Evolutionary conservation across 176 grass and related monocot genomes (phyloP).

Genomic region (Alloteropsis semialata): DNA sequence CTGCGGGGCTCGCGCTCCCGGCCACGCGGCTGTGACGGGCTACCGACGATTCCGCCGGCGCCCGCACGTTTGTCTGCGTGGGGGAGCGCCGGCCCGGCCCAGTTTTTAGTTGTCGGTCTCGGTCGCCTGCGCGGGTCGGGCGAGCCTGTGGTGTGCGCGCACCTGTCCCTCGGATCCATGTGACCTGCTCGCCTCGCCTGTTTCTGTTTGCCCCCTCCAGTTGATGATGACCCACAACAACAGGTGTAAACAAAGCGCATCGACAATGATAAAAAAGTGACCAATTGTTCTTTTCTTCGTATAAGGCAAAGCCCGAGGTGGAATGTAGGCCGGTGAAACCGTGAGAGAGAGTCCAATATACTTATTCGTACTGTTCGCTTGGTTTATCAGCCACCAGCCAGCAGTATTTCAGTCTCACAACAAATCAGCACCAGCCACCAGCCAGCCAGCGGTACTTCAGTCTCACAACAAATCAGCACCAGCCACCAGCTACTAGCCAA

Average conservation of each 20-base stretch:
- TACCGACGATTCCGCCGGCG: slow-evolving; percentile 19
- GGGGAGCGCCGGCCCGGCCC: neutral
- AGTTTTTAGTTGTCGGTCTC: slow-evolving; percentile 5
- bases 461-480: too few species aligned
- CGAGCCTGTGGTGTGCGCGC: neutral
- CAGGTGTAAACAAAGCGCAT: neutral
- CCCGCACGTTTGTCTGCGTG: neutral
- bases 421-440: too few species aligned
- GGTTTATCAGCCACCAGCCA: too few species aligned
- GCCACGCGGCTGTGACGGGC: neutral
- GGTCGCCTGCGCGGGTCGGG: neutral
- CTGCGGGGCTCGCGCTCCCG: neutral
- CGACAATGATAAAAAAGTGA: neutral
- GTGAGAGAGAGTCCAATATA: neutral
- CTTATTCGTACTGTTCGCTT: neutral
- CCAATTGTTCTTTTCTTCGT: neutral
- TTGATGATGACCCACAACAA: neutral
- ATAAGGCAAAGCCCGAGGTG: neutral
- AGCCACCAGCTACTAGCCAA: too few species aligned
- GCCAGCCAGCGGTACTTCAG: too few species aligned
- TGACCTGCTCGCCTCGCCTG: neutral
- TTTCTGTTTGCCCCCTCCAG: neutral
- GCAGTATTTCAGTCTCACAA: too few species aligned
- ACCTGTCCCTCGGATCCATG: neutral
- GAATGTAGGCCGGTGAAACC: slow-evolving; percentile 7